Base-by-base conservation (phyloP, 768 basidiomycete species). In the Symmetrospora coprosmae region DNA sequence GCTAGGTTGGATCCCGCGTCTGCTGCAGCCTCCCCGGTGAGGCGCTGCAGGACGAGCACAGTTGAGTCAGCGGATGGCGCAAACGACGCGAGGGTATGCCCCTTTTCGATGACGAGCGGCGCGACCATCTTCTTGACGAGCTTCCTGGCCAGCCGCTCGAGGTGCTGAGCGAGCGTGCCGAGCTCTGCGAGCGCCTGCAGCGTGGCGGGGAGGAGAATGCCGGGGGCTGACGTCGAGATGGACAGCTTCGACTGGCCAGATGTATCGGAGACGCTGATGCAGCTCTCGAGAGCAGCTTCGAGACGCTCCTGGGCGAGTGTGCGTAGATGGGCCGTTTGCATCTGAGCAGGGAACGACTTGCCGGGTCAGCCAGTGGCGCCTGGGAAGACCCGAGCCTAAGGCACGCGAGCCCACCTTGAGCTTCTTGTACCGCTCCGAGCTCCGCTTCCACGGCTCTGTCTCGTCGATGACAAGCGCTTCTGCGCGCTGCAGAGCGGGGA, bases 211-310 rank as follows among this genome's bases (percentile, higher is more conserved):
- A 58, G 43, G 6, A 58, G 5, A 13, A 4, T 39, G 23, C 7
- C 35, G 6, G 37, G 27, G 31, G 9, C 14, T 2, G 51, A 34
- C 27, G 2, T 38, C 6, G 40, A 21, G 28, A 7, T 8, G 4
- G 16, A 25, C 2, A 11, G 23, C 28, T 39, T 46, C 11, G 2
- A 30, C 4, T 6, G 25, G 34, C 9, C 9, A 50, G 9, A 8
- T 34, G 7, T 25, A 39, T n/a, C 27, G 41, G 2, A 28, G n/a
- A 31, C 30, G 41, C 33, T 19, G 27, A 13, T 11, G 16, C 40
- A 58, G n/a, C 43, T 39, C 21, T 31, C 25, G 4, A 45, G 43
- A 28, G 55, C 55, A 2, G 40, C 55, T n/a, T 58, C 55, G 7
- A 58, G 43, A 34, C 55, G 39, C 23, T 58, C 43, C 16, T 46